Evolutionary conservation across 208 protist species (phyloP), one percentile per base, ranked within the genome.

Genomic region (Strigomonas culicis): DNA sequence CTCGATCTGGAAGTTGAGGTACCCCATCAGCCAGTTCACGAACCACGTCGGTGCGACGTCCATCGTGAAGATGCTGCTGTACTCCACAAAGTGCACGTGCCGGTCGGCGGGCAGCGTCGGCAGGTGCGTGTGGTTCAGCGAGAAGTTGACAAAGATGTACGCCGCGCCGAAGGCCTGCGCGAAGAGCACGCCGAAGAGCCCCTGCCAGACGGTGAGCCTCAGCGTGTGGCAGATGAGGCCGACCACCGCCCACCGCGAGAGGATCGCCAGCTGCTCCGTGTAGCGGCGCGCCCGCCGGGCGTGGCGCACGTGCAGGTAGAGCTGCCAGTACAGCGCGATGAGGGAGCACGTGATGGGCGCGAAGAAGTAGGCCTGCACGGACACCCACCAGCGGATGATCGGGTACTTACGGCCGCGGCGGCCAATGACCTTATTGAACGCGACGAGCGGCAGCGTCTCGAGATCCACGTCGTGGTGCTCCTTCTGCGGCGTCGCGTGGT

Each of bases 1-100:
- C 71, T 92, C 84, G 53, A 95, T 81, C 74, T 95, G 90, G 50
- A 67, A 92, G 70, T 93, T 93, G 34, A 94, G 77, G 68, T 86
- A 87, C 11, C 76, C 79, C 79, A 92, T 90, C 49, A 86, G 83
- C 79, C 80, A 94, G 27, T 72, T 82, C 53, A 82, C 77, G 10
- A 89, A 80, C 62, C 58, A 77, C 67, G 58, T 66, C 19, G 76
- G 63, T 11, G 71, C 36, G 22, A 87, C 78, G 70, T 94, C 79
- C 64, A 88, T 89, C 8, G 88, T 94, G 78, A 87, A 80, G 47
- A 80, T 63, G 28, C 72, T 61, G 19, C 72, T 68, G 69, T 88
- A 89, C 72, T 91, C 82, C 4, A 93, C 82, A 63, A 76, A 92
- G 74, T 90, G 76, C 24, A 76, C 68, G 52, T 89, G 69, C 59